Evolutionary conservation across 805 yeast genomes (phyloP), one percentile per base, ranked within the genome.

Genomic region (Kuraishia hungarica): DNA sequence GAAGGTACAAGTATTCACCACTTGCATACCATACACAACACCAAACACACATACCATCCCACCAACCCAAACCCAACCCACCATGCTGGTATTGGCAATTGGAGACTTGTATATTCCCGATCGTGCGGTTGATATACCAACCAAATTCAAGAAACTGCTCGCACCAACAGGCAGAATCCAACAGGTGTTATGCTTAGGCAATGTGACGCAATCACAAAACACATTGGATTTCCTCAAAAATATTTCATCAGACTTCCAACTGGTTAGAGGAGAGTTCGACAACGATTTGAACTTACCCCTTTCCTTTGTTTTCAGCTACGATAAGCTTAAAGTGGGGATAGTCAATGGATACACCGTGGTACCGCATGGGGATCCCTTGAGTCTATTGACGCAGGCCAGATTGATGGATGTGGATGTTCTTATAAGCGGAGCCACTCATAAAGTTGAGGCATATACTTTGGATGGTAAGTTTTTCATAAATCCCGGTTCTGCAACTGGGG

Each of bases 401-500:
- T 90, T 90, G 70, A 77, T 92, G 76, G 96, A 92, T 66, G 97
- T 89, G 47, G 98, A 94, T 68, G 80, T 94, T 4, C 73, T 94
- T 60, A 75, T 94, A 15, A 90, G 94, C 87, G 97, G 98, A 15
- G 96, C 97, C 0, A 87, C 96, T 1, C 96, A 90, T 67, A 82
- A 83, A 60, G 96, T 90, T 3, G 98, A 93, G 65, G 97, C 97
- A 0, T 93, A 91, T 64, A 88, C 94, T 10, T 72, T 92, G 56
- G 98, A 91, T 60, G 96, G 96, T 22, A 89, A 89, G 69, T 89
- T 92, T 67, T 94, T 94, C 64, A 79, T 94, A n/a, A 93, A 89
- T 67, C 98, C 99, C 0, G 99, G 99, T 0, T 87, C 96, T 65
- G 96, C 96, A 48, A 92, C 97, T 0, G 99, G 99, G 24, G 97